A percentile compares a stretch with the other conserved stretches of the same genome.
phyloP scores from a whole-genome alignment of 73 alveolate species.

The Tetrahymena thermophila region DNA sequence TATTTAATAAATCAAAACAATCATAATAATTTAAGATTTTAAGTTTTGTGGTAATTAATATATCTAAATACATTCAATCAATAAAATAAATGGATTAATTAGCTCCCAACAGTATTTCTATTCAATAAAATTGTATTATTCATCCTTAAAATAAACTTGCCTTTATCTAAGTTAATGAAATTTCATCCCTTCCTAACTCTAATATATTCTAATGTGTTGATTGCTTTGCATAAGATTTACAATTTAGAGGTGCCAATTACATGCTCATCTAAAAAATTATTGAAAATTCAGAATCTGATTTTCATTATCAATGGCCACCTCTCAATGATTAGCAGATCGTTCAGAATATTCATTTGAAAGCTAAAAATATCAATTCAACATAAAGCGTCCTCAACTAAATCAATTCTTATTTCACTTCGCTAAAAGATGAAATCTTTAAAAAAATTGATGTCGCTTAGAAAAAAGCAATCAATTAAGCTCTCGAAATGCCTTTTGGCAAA shows the following conservation, averaged over 20 bases:
- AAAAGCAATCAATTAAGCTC: not conserved
- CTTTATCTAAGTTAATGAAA: not conserved
- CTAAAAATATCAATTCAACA: not conserved
- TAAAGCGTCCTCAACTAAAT: too few relatives aligned
- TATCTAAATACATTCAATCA: too few relatives aligned
- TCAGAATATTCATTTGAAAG: not conserved
- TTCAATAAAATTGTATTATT: not conserved
- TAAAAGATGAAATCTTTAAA: not conserved
- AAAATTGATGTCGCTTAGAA: not conserved
- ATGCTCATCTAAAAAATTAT: too few relatives aligned
- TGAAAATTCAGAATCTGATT: not conserved
- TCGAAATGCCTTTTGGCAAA: not conserved
- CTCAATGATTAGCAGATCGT: not conserved
- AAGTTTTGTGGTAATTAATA: too few relatives aligned
- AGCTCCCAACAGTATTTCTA: too few relatives aligned
- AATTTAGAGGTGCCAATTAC: too few relatives aligned
- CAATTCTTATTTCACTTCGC: not conserved
- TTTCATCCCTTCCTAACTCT: not conserved
- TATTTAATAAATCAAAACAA: too few relatives aligned
- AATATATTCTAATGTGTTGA: not conserved
- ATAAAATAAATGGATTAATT: not conserved
- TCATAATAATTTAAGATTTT: too few relatives aligned
- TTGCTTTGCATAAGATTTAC: not conserved
- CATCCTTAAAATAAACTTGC: not conserved
- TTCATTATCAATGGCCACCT: not conserved